A percentile compares a stretch with the other conserved stretches of the same genome.
Conservation (phyloP, 805 yeast genomes). For the Zygosaccharomyces gambellarensis region DNA sequence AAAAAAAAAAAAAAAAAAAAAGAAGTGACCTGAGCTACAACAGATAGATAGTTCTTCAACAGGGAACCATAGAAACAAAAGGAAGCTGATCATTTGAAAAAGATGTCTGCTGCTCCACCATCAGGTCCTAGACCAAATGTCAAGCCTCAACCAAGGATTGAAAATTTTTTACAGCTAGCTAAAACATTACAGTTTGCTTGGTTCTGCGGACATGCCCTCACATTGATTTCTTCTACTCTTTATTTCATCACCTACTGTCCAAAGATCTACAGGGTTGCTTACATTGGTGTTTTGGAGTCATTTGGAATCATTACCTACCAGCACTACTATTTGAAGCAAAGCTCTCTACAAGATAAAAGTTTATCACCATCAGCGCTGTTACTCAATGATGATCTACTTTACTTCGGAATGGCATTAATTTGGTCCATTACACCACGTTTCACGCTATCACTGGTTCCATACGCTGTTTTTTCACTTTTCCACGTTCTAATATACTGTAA, state of each 20-base stretch:
- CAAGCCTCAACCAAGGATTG: not conserved
- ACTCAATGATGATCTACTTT: conserved; percentile 68
- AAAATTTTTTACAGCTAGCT: conserved; percentile 19
- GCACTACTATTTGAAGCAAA: conserved; percentile 36
- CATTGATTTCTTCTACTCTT: conserved; percentile 39
- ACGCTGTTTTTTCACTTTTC: conserved; percentile 71
- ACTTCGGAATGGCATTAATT: conserved; percentile 51
- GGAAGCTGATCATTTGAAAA: not conserved
- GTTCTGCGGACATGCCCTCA: conserved; percentile 60
- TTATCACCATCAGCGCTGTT: conserved; percentile 30
- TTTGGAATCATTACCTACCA: conserved; percentile 75
- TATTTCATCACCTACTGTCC: conserved; percentile 38
- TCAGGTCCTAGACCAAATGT: not conserved
- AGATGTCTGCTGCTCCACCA: conserved; percentile 3
- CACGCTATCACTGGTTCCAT: conserved; percentile 64
- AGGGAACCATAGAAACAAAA: too few relatives aligned
- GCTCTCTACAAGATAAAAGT: conserved; percentile 8
- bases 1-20: too few relatives aligned
- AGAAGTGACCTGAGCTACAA: not conserved
- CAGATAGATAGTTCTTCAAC: too few relatives aligned
- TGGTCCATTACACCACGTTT: conserved; percentile 58
- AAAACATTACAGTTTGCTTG: conserved; percentile 67
- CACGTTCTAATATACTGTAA: conserved; percentile 72
- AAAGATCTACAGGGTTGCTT: conserved; percentile 54
- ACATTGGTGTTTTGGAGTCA: conserved; percentile 61